Conservation (phyloP, 2,329 filamentous ascomycete species). For the Aspergillus oerlinghausenensis region DNA sequence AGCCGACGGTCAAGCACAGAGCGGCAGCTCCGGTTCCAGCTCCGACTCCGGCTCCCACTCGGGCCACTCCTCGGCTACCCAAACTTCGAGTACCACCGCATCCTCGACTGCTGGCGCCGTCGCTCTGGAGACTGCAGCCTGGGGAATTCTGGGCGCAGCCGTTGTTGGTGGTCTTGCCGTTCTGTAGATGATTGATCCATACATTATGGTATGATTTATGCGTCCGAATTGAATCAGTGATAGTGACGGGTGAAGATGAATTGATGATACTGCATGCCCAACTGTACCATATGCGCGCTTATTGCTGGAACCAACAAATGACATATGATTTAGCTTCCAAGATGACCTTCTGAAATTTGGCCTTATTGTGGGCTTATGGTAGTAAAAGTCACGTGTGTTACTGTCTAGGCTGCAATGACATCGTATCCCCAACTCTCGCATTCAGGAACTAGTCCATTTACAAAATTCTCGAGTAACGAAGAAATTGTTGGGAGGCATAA, state of each 20-base stretch:
- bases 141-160: slow-evolving; percentile 34
- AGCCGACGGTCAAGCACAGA: slow-evolving; percentile 28
- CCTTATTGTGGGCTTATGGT: background rate
- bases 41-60: slow-evolving; percentile 3
- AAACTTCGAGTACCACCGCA: slow-evolving; percentile 3
- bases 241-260: background rate
- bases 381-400: background rate
- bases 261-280: background rate
- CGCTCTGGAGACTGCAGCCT: slow-evolving; percentile 31
- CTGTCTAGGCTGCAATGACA: background rate
- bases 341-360: background rate
- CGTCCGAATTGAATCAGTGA: background rate
- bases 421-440: background rate
- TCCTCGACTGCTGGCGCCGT: slow-evolving; percentile 27
- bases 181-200: slow-evolving; percentile 16
- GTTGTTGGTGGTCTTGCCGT: slow-evolving; percentile 30
- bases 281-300: background rate
- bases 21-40: slow-evolving; percentile 13
- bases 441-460: background rate
- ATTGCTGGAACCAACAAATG: background rate
- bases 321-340: background rate
- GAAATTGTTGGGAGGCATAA: background rate
- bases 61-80: slow-evolving; percentile 3
- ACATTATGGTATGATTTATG: background rate
- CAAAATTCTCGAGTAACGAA: background rate